Evolutionary conservation across 164 flowering plant species (phyloP).

Genomic region (Saururus chinensis): DNA sequence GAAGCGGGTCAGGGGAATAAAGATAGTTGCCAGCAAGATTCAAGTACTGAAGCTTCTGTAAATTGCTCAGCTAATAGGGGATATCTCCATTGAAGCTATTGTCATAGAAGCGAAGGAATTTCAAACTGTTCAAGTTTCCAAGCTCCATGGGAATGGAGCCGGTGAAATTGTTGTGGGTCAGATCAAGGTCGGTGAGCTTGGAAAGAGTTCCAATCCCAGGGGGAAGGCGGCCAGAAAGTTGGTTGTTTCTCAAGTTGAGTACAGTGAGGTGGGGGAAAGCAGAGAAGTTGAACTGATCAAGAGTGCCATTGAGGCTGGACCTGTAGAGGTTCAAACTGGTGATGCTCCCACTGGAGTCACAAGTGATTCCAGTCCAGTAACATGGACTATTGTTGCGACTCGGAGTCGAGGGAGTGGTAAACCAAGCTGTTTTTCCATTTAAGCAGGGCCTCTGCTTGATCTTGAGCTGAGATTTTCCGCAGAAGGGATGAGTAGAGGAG

Average conservation of each 20-base stretch:
- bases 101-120: conserved; percentile 4
- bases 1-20: conserved; percentile 11
- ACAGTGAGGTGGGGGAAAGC: conserved; percentile 5
- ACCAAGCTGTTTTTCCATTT: conserved; percentile 20
- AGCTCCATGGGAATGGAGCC: conserved; percentile 14
- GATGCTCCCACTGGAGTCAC: conserved; percentile 3
- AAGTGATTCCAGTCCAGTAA: conserved; percentile 10
- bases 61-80: conserved; percentile 17
- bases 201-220: conserved; percentile 5
- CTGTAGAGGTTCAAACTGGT: conserved; percentile 1
- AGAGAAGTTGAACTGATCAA: conserved; percentile 4
- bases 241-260: conserved; percentile 4
- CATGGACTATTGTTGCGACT: conserved; percentile 1
- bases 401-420: conserved; percentile 9
- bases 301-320: conserved; percentile 6
- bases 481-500: not conserved
- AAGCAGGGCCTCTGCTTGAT: conserved; percentile 14
- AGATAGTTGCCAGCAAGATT: conserved; percentile 15
- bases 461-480: conserved; percentile 8
- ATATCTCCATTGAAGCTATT: conserved; percentile 16
- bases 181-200: conserved; percentile 8
- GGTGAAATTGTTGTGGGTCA: conserved; percentile 14
- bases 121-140: conserved; percentile 14
- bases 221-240: conserved; percentile 1
- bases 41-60: conserved; percentile 15